Evolutionary conservation across 139 green algal genomes (phyloP).

Genomic region (Nannochloris sp.): DNA sequence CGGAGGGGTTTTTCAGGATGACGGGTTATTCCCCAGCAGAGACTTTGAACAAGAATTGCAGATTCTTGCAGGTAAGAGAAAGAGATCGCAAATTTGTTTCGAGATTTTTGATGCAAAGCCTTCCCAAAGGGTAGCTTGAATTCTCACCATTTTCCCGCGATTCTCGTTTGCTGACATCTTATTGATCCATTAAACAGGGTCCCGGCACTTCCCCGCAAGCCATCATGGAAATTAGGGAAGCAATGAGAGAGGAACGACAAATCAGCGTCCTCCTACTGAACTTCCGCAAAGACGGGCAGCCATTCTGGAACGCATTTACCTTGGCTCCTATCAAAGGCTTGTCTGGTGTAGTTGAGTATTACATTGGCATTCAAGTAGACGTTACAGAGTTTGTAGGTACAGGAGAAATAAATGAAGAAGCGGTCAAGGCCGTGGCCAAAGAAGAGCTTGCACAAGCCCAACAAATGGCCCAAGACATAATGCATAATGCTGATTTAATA

Average conservation of each 20-base stretch:
- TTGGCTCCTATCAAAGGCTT: conserved; percentile 22
- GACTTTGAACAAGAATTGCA: conserved; percentile 56
- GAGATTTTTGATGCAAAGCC: no score
- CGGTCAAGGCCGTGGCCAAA: background rate
- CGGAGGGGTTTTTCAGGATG: conserved; percentile 41
- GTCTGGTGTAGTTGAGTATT: conserved; percentile 44
- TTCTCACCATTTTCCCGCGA: background rate
- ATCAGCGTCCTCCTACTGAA: conserved; percentile 50
- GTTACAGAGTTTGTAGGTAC: conserved; percentile 29
- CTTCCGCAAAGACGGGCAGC: conserved; percentile 41
- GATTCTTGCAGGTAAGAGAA: conserved; percentile 45
- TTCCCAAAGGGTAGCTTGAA: background rate
- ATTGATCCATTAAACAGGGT: background rate
- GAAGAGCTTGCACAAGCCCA: background rate
- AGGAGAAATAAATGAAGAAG: background rate
- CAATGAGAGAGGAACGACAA: conserved; percentile 33
- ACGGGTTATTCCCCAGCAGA: conserved; percentile 50
- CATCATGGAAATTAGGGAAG: conserved; percentile 38
- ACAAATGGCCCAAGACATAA: conserved; percentile 5
- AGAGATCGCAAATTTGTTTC: background rate
- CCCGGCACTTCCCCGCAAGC: conserved; percentile 9
- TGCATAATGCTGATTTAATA: conserved; percentile 1
- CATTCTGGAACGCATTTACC: conserved; percentile 42
- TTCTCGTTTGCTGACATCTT: background rate
- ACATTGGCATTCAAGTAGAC: conserved; percentile 74